These are phyloP conservation scores for Musa beccarii DNA, from an alignment of 176 grass and related monocot genomes.

Conservation along the genomic window DNA sequence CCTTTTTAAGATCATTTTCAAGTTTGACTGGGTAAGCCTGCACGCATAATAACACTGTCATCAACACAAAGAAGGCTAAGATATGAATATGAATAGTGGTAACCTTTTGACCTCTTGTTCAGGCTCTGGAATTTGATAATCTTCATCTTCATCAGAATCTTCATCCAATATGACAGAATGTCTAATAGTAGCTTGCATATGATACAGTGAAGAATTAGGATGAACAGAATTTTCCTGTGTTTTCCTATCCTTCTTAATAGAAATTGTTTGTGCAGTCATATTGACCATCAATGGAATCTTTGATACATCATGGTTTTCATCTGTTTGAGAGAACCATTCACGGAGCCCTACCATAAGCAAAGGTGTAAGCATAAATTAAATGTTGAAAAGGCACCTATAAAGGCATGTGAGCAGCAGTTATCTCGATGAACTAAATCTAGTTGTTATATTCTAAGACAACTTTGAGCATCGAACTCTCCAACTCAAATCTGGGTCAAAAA, in stretches of 20 bases:
- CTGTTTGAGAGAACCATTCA: slow-evolving; percentile 94
- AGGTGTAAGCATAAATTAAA: neutral
- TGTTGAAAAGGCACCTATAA: neutral
- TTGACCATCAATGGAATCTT: slow-evolving; percentile 75
- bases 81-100: slow-evolving; percentile 4
- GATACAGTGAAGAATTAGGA: slow-evolving; percentile 26
- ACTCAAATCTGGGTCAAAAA: too few species aligned
- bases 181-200: slow-evolving; percentile 22
- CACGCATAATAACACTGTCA: slow-evolving; percentile 23
- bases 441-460: too few species aligned
- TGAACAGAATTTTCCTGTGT: slow-evolving; percentile 39
- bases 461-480: too few species aligned
- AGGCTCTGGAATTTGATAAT: slow-evolving; percentile 47
- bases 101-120: slow-evolving; percentile 49
- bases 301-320: slow-evolving; percentile 61
- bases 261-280: slow-evolving; percentile 37
- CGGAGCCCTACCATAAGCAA: slow-evolving; percentile 51
- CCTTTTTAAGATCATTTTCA: slow-evolving; percentile 26
- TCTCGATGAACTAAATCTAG: too few species aligned
- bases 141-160: slow-evolving; percentile 92
- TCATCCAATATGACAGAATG: slow-evolving; percentile 49
- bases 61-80: slow-evolving; percentile 19
- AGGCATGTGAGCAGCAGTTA: too few species aligned
- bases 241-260: slow-evolving; percentile 66
- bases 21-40: slow-evolving; percentile 39